These are phyloP conservation scores for Rhodotorula sp. DNA, from an alignment of 1,284 basidiomycete species.

Conservation along the genomic window DNA sequence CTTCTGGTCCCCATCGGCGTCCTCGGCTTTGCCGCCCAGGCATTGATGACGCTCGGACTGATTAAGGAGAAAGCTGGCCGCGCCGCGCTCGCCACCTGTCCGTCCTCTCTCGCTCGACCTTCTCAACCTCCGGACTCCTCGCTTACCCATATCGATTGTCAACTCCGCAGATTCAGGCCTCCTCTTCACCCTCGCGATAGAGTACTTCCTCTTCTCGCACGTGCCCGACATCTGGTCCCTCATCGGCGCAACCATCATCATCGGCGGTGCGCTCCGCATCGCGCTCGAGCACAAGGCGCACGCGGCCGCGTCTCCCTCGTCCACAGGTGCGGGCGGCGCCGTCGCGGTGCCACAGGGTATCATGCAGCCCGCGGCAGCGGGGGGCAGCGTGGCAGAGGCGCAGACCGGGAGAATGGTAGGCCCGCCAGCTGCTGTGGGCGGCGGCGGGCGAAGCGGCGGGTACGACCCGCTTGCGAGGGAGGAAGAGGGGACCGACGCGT, in stretches of 20 bases:
- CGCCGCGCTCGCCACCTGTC: slow-evolving; percentile 37
- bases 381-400: background rate
- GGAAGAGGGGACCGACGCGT: slow-evolving; percentile 2
- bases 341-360: background rate
- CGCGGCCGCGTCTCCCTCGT: background rate
- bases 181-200: slow-evolving; percentile 41
- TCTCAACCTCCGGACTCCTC: background rate
- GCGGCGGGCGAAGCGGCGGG: background rate
- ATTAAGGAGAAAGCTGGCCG: slow-evolving; percentile 36
- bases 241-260: slow-evolving; percentile 43
- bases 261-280: slow-evolving; percentile 42
- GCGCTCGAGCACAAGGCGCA: slow-evolving; percentile 32
- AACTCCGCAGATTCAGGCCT: slow-evolving; percentile 27
- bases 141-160: no score
- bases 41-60: slow-evolving; percentile 38
- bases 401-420: background rate
- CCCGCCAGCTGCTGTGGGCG: background rate
- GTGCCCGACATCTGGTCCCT: slow-evolving; percentile 41
- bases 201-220: slow-evolving; percentile 41
- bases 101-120: slow-evolving; percentile 1
- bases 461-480: background rate
- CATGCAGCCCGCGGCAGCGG: background rate
- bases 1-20: slow-evolving; percentile 42
- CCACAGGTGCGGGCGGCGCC: background rate
- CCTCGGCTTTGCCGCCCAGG: slow-evolving; percentile 43